Base-by-base conservation (phyloP, 179 eudicot species). In the Drosera spatulata region DNA sequence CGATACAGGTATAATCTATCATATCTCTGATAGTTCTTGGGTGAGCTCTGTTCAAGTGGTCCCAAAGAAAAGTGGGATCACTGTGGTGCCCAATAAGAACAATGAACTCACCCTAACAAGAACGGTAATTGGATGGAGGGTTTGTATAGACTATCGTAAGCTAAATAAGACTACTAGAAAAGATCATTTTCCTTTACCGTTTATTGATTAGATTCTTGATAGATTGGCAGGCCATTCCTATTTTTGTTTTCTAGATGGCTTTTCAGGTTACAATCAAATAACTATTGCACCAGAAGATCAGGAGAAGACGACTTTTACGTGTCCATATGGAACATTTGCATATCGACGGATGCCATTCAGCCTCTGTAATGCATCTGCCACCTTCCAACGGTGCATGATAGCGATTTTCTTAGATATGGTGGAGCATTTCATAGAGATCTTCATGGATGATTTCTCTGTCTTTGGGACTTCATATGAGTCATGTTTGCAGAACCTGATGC, bases 381-480 rank as follows among this genome's bases (percentile, higher is more conserved):
- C 59, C 3, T 56, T 56, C 14, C 43, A 56, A 38, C 8, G 7
- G 13, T 56, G 59, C 59, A 56, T 56, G 43, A 38, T 37, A 15
- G 2, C 42, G 1, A 38, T 56, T 2, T 56, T 56, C 39, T 39
- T 10, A 8, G 22, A 56, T 9, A 56, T 56, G 15, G 45, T 56
- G 5, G 12, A 5, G 41, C 6, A 56, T 6, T 56, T 37, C 12
- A 3, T 58, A 12, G 10, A 58, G 14, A 10, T 58, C 22, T 58
- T 58, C 14, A 58, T 58, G 39, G 61, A 58, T 41, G 13, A 58
- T 58, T 58, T 58, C 12, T 58, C 9, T 4, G 49, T 42, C 10
- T 58, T 41, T 55, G 42, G 15, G 3, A 2, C 10, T 13, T 58
- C 39, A 3, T 42, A 10, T 5, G 49, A 10, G 11, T 3, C 2